phyloP scores from a whole-genome alignment of 805 yeast genomes.

The Lachancea cidri region DNA sequence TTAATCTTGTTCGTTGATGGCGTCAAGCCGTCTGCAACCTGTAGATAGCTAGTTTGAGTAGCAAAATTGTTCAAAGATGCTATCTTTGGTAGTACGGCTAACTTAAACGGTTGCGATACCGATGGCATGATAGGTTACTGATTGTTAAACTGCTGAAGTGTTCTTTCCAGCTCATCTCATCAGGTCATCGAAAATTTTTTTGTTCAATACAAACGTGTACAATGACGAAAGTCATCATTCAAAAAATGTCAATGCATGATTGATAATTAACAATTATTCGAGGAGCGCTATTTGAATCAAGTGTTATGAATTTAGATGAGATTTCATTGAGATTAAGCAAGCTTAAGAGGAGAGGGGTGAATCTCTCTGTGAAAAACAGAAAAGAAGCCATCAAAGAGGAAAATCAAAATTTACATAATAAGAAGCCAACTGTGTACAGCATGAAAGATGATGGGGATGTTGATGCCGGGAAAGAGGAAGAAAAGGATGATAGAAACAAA shows the following conservation, averaged over 20 bases:
- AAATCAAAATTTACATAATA: conserved; percentile 5
- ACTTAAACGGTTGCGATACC: conserved; percentile 33
- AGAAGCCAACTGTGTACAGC: conserved; percentile 25
- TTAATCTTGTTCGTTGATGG: conserved; percentile 27
- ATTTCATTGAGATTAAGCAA: conserved; percentile 14
- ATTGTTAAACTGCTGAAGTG: neutral
- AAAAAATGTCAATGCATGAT: neutral
- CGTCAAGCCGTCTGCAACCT: conserved; percentile 22
- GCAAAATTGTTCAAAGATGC: conserved; percentile 24
- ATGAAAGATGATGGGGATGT: conserved; percentile 12
- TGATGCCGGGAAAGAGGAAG: neutral
- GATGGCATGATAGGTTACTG: conserved; percentile 22
- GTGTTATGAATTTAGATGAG: conserved; percentile 11
- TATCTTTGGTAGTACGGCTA: conserved; percentile 31
- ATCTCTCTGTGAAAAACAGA: conserved; percentile 19
- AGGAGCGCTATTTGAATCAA: neutral
- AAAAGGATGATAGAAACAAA: conserved; percentile 5
- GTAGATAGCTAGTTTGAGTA: conserved; percentile 21
- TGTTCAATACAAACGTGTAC: neutral
- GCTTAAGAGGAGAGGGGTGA: conserved; percentile 16
- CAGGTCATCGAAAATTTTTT: conserved; percentile 3
- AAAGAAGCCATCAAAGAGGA: conserved; percentile 17
- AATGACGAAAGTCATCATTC: conserved; percentile 1
- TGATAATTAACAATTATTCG: neutral
- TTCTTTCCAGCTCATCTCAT: conserved; percentile 9